Evolutionary conservation across 768 basidiomycete genomes (phyloP).

Genomic region (Pisolithus microcarpus): DNA sequence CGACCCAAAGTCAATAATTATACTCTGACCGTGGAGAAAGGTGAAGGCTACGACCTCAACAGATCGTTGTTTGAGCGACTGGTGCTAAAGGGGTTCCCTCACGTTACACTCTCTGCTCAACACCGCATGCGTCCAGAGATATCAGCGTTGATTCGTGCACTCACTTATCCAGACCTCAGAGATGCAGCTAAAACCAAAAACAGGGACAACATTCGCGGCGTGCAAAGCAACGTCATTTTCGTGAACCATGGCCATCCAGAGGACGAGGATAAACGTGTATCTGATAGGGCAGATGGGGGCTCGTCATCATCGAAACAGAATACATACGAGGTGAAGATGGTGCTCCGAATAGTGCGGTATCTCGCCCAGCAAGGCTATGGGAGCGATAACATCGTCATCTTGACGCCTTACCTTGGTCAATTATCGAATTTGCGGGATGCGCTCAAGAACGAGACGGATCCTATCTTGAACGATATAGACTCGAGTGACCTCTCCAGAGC

Average conservation of each 20-base stretch:
- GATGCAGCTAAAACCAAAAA: slow-evolving; percentile 48
- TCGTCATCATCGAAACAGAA: slow-evolving; percentile 57
- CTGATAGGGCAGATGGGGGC: slow-evolving; percentile 42
- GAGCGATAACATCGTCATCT: slow-evolving; percentile 50
- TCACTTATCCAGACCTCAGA: slow-evolving; percentile 59
- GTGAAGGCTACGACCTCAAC: slow-evolving; percentile 60
- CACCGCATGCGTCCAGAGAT: slow-evolving; percentile 76
- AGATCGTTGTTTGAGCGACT: slow-evolving; percentile 63
- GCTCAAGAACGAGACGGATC: slow-evolving; percentile 44
- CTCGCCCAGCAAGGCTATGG: slow-evolving; percentile 63
- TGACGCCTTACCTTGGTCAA: slow-evolving; percentile 69
- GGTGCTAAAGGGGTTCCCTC: slow-evolving; percentile 55
- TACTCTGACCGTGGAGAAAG: slow-evolving; percentile 57
- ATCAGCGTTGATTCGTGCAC: slow-evolving; percentile 47
- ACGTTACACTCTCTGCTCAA: slow-evolving; percentile 46
- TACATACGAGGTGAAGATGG: slow-evolving; percentile 51
- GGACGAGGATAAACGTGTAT: slow-evolving; percentile 35
- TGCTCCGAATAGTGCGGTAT: slow-evolving; percentile 58
- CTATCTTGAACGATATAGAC: slow-evolving; percentile 58
- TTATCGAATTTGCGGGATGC: slow-evolving; percentile 42
- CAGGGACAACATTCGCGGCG: too few relatives aligned
- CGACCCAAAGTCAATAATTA: slow-evolving; percentile 70
- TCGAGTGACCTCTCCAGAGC: slow-evolving; percentile 50
- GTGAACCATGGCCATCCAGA: slow-evolving; percentile 52
- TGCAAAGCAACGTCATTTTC: slow-evolving; percentile 54